Conservation (phyloP, 495 filamentous ascomycete species). For the Penicillium waksmanii region DNA sequence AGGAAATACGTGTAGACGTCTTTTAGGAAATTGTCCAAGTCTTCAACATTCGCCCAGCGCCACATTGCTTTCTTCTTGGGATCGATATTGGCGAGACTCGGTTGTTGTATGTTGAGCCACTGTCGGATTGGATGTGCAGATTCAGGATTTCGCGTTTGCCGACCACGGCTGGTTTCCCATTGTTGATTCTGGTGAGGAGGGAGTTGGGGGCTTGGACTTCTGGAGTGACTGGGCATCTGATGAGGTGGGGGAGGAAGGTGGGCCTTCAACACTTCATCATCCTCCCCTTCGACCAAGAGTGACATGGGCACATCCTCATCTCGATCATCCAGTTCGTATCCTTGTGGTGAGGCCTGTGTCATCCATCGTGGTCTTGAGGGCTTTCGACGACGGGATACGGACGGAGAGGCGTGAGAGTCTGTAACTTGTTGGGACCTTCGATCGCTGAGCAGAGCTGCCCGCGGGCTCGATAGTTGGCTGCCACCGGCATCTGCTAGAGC, state of each 20-base stretch:
- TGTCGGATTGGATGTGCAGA: conserved; percentile 29
- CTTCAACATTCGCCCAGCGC: conserved; percentile 92
- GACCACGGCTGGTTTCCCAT: conserved; percentile 68
- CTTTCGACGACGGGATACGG: conserved; percentile 35
- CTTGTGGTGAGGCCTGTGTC: conserved; percentile 28
- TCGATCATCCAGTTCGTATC: conserved; percentile 66
- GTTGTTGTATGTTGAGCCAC: conserved; percentile 40
- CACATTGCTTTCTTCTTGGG: conserved; percentile 88
- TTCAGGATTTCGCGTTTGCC: conserved; percentile 52
- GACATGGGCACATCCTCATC: conserved; percentile 94
- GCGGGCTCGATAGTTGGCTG: conserved; percentile 63
- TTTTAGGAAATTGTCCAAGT: conserved; percentile 86
- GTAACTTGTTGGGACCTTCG: conserved; percentile 19
- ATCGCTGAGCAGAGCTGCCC: conserved; percentile 44
- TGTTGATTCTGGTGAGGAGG: conserved; percentile 53
- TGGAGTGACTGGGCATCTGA: conserved; percentile 28
- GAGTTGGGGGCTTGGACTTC: conserved; percentile 42
- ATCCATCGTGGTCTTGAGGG: conserved; percentile 40
- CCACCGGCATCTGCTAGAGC: conserved; percentile 63
- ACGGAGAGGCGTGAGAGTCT: conserved; percentile 17
- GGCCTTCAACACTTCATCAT: conserved; percentile 40
- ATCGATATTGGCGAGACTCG: conserved; percentile 56
- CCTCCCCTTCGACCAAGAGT: conserved; percentile 72
- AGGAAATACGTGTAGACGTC: conserved; percentile 91
- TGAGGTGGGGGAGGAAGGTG: conserved; percentile 44